Evolutionary conservation across 306 rosid genomes (phyloP).

Genomic region (Begonia loranthoides): DNA sequence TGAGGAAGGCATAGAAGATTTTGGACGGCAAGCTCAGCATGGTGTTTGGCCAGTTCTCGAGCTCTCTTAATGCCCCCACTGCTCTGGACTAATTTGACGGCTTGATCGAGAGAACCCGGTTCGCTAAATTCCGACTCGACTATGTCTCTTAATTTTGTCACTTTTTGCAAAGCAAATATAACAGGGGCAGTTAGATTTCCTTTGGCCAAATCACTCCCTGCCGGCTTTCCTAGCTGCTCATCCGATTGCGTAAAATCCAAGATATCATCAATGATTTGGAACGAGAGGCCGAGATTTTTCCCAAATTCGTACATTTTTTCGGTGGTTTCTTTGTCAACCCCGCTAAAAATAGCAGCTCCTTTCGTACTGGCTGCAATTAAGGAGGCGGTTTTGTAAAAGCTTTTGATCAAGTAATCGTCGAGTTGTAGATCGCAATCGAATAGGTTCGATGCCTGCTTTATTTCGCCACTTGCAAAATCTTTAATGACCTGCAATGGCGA

Average conservation of each 20-base stretch:
- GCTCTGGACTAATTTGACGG: conserved; percentile 55
- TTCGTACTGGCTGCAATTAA: conserved; percentile 83
- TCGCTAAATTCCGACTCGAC: conserved; percentile 82
- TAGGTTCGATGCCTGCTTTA: conserved; percentile 90
- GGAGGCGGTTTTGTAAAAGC: conserved; percentile 92
- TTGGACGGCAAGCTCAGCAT: conserved; percentile 76
- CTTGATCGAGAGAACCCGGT: conserved; percentile 65
- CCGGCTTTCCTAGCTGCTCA: conserved; percentile 94
- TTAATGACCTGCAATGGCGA: conserved; percentile 54
- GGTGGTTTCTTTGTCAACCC: conserved; percentile 26
- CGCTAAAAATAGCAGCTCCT: conserved; percentile 90
- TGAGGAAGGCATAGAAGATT: conserved; percentile 72
- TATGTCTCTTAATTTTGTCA: conserved; percentile 59
- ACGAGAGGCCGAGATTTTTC: conserved; percentile 80
- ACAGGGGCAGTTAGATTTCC: conserved; percentile 95
- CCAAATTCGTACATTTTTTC: conserved; percentile 85
- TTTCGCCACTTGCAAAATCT: conserved; percentile 99
- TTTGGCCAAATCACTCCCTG: conserved; percentile 72
- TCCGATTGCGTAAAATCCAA: conserved; percentile 87
- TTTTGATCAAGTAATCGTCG: conserved; percentile 77
- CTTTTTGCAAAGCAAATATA: conserved; percentile 67
- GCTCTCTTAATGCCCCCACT: conserved; percentile 80
- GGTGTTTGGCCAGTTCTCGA: conserved; percentile 58
- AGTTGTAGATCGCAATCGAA: conserved; percentile 81
- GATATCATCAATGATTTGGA: conserved; percentile 92